These are phyloP conservation scores for Dryadomyces quercus-mongolicae DNA, from an alignment of 2,329 filamentous ascomycete species.

Conservation along the genomic window DNA sequence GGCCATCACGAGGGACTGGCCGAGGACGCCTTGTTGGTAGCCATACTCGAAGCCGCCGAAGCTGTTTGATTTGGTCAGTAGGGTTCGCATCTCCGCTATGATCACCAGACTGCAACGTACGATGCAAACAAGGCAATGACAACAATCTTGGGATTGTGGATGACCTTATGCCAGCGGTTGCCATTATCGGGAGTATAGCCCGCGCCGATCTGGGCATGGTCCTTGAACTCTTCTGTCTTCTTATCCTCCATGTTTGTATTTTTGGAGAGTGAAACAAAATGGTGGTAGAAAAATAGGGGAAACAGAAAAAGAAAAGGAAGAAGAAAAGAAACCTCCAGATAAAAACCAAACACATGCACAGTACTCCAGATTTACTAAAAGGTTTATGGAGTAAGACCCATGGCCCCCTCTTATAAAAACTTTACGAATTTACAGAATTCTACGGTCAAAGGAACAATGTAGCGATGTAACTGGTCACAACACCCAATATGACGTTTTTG, in stretches of 20 bases:
- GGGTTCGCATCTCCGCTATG: too few species aligned
- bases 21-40: conserved; percentile 42
- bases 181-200: conserved; percentile 13
- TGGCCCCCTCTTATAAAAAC: neutral
- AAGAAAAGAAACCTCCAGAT: neutral
- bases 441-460: neutral
- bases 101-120: too few species aligned
- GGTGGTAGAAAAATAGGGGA: neutral
- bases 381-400: neutral
- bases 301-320: neutral
- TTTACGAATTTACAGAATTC: neutral
- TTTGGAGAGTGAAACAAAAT: neutral
- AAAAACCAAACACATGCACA: neutral
- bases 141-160: conserved; percentile 23
- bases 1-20: conserved; percentile 40
- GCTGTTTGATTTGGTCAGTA: too few species aligned
- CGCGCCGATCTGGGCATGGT: neutral
- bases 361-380: neutral
- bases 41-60: conserved; percentile 37
- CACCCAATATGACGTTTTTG: neutral
- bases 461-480: neutral
- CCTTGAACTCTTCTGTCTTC: too few species aligned
- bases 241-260: neutral
- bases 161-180: conserved; percentile 18
- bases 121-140: conserved; percentile 28